A percentile compares a stretch with the other conserved stretches of the same genome.
Conservation (phyloP, 345 rosid genomes). For the Arabidopsis arenosa region DNA sequence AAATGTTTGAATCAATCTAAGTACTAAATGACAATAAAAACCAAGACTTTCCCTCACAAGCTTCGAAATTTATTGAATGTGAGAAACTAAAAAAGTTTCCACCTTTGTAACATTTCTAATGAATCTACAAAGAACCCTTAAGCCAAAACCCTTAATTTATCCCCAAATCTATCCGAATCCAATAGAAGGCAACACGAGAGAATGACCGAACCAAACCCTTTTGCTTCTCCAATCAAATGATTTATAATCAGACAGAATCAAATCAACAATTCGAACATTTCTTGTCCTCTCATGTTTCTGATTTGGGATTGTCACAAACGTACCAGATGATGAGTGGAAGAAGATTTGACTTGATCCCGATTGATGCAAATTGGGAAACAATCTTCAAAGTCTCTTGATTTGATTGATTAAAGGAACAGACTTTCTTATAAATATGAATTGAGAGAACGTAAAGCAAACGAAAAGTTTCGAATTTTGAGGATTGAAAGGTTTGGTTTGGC, state of each 20-base stretch:
- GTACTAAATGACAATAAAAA: background rate
- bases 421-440: background rate
- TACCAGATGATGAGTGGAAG: constrained; percentile 36
- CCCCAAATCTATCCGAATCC: background rate
- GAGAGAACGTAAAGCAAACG: constrained; percentile 43
- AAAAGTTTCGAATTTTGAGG: background rate
- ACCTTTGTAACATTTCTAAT: background rate
- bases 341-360: constrained; percentile 32
- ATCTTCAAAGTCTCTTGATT: background rate
- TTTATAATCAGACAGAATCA: constrained; percentile 18
- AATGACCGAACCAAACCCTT: constrained; percentile 5
- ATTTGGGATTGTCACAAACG: constrained; percentile 9
- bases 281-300: background rate
- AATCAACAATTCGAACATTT: background rate
- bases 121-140: constrained; percentile 20
- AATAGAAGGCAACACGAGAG: background rate
- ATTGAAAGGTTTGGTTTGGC: constrained; percentile 28
- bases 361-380: background rate
- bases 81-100: background rate
- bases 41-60: background rate
- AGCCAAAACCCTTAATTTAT: background rate
- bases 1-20: background rate
- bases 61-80: background rate
- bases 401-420: constrained; percentile 31
- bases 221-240: constrained; percentile 3